Conservation (phyloP, 129 eudicot genomes). For the Tagetes erecta region DNA sequence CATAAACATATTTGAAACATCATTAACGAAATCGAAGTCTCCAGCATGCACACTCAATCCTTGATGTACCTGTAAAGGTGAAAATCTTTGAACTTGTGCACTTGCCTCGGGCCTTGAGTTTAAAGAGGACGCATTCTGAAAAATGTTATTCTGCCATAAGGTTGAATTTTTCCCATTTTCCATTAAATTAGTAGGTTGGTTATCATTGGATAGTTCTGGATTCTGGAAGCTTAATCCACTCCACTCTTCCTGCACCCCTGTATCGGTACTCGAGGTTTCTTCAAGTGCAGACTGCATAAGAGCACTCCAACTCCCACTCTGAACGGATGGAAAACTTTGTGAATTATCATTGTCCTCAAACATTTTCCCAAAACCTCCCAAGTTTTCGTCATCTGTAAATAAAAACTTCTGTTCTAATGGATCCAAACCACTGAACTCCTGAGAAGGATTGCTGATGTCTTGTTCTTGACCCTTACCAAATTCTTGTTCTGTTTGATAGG, state of each 20-base stretch:
- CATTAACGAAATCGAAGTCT: background rate
- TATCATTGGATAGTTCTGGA: conserved; percentile 48
- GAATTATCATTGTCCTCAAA: conserved; percentile 38
- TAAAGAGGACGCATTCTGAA: conserved; percentile 37
- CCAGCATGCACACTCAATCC: conserved; percentile 28
- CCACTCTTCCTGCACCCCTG: conserved; percentile 78
- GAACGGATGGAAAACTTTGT: conserved; percentile 49
- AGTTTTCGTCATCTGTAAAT: conserved; percentile 53
- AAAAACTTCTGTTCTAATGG: conserved; percentile 75
- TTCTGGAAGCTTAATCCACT: conserved; percentile 76
- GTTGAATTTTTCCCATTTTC: conserved; percentile 46
- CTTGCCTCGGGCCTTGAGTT: conserved; percentile 38
- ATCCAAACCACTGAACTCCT: conserved; percentile 48
- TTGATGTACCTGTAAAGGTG: conserved; percentile 39
- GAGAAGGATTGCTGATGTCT: conserved; percentile 37
- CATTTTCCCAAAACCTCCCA: conserved; percentile 50
- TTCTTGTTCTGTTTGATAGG: conserved; percentile 39
- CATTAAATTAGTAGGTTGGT: conserved; percentile 40
- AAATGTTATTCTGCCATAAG: conserved; percentile 50
- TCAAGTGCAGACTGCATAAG: conserved; percentile 88
- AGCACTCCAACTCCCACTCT: conserved; percentile 92
- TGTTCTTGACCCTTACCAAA: conserved; percentile 44
- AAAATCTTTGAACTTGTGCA: conserved; percentile 39
- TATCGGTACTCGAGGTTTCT: conserved; percentile 76
- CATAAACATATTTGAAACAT: background rate